phyloP scores from a whole-genome alignment of 106 monocot species.

The Narthecium ossifragum region DNA sequence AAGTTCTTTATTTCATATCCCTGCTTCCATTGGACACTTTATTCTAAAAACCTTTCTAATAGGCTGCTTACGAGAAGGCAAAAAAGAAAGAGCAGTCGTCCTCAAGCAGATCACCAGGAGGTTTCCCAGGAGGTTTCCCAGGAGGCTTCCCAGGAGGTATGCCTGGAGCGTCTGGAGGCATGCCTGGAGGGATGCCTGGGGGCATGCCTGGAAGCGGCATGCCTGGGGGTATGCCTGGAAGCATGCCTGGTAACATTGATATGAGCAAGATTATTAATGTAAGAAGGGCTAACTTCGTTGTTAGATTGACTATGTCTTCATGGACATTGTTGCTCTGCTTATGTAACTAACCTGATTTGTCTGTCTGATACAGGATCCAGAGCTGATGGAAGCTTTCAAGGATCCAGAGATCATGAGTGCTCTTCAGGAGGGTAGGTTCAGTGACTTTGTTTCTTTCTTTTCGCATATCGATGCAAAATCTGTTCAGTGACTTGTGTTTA shows the following conservation, averaged over 20 bases:
- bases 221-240: constrained; percentile 58
- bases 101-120: constrained; percentile 32
- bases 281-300: constrained; percentile 6
- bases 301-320: neutral
- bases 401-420: constrained; percentile 97
- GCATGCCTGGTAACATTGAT: constrained; percentile 62
- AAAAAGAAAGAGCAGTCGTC: constrained; percentile 84
- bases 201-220: constrained; percentile 46
- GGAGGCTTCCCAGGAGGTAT: constrained; percentile 41
- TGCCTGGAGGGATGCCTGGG: constrained; percentile 40
- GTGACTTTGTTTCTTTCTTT: no score
- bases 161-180: constrained; percentile 40
- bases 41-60: neutral
- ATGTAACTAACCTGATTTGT: neutral
- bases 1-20: no score
- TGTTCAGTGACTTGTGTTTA: no score
- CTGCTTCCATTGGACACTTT: neutral
- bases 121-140: constrained; percentile 40
- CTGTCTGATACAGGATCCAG: constrained; percentile 60
- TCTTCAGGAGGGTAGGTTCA: constrained; percentile 81
- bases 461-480: no score
- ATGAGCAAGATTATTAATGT: constrained; percentile 98
- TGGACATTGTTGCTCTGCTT: neutral
- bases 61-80: constrained; percentile 97
- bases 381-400: constrained; percentile 82